These are phyloP conservation scores for Stipa capillata DNA, from an alignment of 176 grass and related monocot species.

Conservation along the genomic window DNA sequence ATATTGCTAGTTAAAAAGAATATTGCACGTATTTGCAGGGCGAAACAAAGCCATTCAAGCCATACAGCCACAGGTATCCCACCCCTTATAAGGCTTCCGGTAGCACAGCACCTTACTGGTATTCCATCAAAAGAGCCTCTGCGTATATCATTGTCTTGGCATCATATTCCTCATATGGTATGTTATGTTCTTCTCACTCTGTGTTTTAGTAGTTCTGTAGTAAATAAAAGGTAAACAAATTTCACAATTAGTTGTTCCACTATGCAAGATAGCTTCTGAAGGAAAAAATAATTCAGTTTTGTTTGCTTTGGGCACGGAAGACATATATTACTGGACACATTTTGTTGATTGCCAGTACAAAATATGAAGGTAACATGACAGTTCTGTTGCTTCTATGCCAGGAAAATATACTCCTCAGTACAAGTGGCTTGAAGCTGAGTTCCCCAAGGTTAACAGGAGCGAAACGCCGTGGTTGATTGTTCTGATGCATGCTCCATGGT, in stretches of 20 bases:
- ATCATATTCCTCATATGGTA: conserved; percentile 91
- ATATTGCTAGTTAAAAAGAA: not conserved
- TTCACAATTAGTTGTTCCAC: not conserved
- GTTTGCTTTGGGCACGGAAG: not conserved
- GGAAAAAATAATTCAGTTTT: not conserved
- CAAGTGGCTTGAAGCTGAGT: conserved; percentile 77
- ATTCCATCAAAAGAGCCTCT: conserved; percentile 82
- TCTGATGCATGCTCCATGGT: conserved; percentile 91
- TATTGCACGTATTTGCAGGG: conserved; percentile 38
- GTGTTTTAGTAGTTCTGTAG: not conserved
- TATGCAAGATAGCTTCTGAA: not conserved
- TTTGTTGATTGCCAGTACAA: not conserved
- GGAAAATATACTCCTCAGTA: conserved; percentile 88
- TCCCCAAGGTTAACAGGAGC: conserved; percentile 80
- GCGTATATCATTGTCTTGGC: conserved; percentile 78
- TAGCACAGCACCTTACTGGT: conserved; percentile 80
- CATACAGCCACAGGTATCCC: conserved; percentile 55
- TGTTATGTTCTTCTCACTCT: not conserved
- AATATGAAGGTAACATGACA: not conserved
- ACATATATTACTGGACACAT: not conserved
- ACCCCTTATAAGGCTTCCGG: conserved; percentile 67
- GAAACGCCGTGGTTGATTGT: conserved; percentile 93
- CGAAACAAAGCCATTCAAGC: conserved; percentile 78
- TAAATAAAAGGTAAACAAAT: not conserved
- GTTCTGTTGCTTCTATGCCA: conserved; percentile 4